These are phyloP conservation scores for Grigorovia jiainica DNA, from an alignment of 805 yeast species.

Conservation along the genomic window DNA sequence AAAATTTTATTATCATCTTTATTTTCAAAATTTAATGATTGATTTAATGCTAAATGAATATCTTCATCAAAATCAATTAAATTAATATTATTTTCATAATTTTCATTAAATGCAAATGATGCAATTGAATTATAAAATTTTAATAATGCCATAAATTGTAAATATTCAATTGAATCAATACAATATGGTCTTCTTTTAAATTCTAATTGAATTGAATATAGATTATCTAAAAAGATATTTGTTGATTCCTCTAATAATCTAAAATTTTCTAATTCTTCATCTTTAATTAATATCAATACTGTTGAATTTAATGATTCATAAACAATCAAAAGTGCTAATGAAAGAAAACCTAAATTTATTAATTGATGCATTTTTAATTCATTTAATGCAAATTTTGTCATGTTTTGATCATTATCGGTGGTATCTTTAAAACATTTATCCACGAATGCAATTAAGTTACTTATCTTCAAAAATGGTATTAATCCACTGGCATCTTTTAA, in stretches of 20 bases:
- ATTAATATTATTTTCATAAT: constrained; percentile 7
- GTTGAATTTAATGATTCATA: constrained; percentile 22
- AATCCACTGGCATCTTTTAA: constrained; percentile 15
- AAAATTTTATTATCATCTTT: constrained; percentile 13
- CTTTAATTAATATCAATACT: constrained; percentile 22
- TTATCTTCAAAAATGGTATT: constrained; percentile 21
- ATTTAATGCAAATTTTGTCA: constrained; percentile 8
- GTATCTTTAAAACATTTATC: constrained; percentile 16
- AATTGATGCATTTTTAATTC: constrained; percentile 15
- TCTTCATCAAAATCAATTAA: constrained; percentile 22
- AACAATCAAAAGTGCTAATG: constrained; percentile 17
- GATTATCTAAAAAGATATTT: constrained; percentile 10
- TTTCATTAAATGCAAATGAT: constrained; percentile 6
- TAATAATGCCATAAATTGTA: constrained; percentile 16
- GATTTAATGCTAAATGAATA: constrained; percentile 19
- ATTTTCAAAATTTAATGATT: constrained; percentile 22
- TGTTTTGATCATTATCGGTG: constrained; percentile 2
- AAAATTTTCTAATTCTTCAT: constrained; percentile 14
- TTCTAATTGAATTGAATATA: constrained; percentile 13
- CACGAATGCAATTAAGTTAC: constrained; percentile 12
- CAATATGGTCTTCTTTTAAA: constrained; percentile 12
- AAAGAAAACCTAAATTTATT: constrained; percentile 13
- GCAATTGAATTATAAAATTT: constrained; percentile 15
- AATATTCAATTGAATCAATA: constrained; percentile 11
- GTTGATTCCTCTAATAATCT: constrained; percentile 9